Evolutionary conservation across 1,284 basidiomycete species (phyloP), one percentile per base, ranked within the genome.

Genomic region (Neonothopanus nambi): DNA sequence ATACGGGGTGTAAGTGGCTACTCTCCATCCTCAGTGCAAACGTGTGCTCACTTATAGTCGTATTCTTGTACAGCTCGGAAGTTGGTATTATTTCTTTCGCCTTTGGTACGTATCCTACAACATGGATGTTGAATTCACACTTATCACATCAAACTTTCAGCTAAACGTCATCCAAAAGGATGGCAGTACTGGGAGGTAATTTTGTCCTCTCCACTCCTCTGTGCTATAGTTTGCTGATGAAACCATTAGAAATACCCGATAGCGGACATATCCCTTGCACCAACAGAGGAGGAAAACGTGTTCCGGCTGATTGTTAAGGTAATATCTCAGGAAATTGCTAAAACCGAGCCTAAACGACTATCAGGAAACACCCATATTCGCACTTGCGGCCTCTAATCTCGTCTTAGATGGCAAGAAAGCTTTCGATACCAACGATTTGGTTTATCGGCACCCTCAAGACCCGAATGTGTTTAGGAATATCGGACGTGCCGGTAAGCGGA

Each of bases 341-440:
- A 5, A 4, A 4, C 15, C 13, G 23, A 21, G 13, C 15, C 15
- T 43, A 5, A 43, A 8, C 7, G 4, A 24, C 13, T 11, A 21
- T 43, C 13, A 28, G 43, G 24, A 45, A 26, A 17, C 17, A 13
- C 21, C 43, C 17, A 28, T 13, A n/a, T 6, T n/a, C n/a, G 28
- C 24, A 13, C 43, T 33, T 8, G 23, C 43, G 15, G 28, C 28
- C 23, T 45, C 43, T 17, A 45, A 45, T 28, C 8, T 18, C 15
- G 23, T n/a, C n/a, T 13, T 48, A 11, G 35, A 48, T 24, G 46
- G 46, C 13, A 24, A 21, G 3, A 35, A 12, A 11, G 46, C 46
- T 1, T 48, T 38, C 12, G 46, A 48, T 24, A 48, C 46, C 5
- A 37, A 37, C 11, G 46, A 48, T 20, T 35, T 48, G 46, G 35